Conservation (phyloP, 306 rosid species). For the Glycyrrhiza uralensis region DNA sequence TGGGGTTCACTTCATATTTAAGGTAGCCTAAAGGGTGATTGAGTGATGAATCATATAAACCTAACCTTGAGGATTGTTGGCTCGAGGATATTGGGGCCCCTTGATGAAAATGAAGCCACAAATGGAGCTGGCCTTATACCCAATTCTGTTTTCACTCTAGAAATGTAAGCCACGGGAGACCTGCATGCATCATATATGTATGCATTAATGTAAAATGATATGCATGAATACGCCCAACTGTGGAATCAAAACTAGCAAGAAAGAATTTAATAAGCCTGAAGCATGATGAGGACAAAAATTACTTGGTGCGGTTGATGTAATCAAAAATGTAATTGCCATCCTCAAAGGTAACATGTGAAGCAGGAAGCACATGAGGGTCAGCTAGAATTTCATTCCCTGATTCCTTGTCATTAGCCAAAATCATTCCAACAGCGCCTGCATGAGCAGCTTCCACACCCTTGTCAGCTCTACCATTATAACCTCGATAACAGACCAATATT, state of each 20-base stretch:
- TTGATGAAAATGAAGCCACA: slow-evolving; percentile 71
- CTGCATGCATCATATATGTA: slow-evolving; percentile 30
- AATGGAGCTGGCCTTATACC: slow-evolving; percentile 44
- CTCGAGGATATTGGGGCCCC: slow-evolving; percentile 57
- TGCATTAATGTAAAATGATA: not conserved
- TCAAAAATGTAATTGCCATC: slow-evolving; percentile 32
- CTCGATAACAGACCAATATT: slow-evolving; percentile 57
- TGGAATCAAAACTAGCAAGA: not conserved
- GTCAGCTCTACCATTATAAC: slow-evolving; percentile 1
- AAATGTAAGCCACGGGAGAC: slow-evolving; percentile 47
- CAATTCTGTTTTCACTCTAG: slow-evolving; percentile 34
- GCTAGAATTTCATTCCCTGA: slow-evolving; percentile 4
- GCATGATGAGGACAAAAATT: slow-evolving; percentile 1
- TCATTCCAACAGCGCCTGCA: slow-evolving; percentile 69
- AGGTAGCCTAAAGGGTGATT: not conserved
- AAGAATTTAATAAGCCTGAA: not conserved
- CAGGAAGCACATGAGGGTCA: slow-evolving; percentile 53
- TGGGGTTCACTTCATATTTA: too few species aligned
- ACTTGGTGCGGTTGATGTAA: slow-evolving; percentile 55
- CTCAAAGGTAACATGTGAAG: slow-evolving; percentile 35
- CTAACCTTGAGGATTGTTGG: slow-evolving; percentile 63
- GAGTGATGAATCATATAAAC: too few species aligned
- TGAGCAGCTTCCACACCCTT: slow-evolving; percentile 40
- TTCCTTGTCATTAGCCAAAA: slow-evolving; percentile 29
- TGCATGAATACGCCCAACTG: not conserved